These are phyloP conservation scores for Areca catechu DNA, from an alignment of 176 grass and related monocot genomes.

Conservation along the genomic window DNA sequence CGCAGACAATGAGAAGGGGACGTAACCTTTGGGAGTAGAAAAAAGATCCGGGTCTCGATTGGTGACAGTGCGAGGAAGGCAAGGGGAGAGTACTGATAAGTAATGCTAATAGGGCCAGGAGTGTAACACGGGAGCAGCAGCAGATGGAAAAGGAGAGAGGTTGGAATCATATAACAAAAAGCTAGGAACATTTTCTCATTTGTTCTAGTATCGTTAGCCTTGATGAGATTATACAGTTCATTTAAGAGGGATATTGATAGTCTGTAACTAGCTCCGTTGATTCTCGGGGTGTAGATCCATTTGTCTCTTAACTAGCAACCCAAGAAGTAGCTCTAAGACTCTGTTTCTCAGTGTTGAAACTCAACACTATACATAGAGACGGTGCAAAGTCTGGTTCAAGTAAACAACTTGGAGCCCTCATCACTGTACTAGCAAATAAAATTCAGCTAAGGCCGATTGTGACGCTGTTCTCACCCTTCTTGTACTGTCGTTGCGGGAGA, in stretches of 20 bases:
- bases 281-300: not conserved
- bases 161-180: constrained; percentile 46
- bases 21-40: constrained; percentile 12
- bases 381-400: no score
- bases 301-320: not conserved
- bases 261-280: not conserved
- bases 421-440: no score
- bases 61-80: constrained; percentile 22
- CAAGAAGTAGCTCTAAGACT: not conserved
- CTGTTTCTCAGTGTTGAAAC: not conserved
- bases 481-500: no score
- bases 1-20: constrained; percentile 31
- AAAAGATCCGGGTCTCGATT: constrained; percentile 7
- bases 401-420: no score
- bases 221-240: not conserved
- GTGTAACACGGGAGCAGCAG: constrained; percentile 18
- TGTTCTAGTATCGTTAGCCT: not conserved
- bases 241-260: not conserved
- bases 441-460: no score
- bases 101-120: not conserved
- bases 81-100: constrained; percentile 23
- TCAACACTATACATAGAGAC: no score
- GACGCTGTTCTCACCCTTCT: no score
- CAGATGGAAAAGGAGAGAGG: constrained; percentile 49
- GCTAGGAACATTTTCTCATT: constrained; percentile 16